Evolutionary conservation across 768 basidiomycete genomes (phyloP).

Genomic region (Kwoniella mangroviensis): DNA sequence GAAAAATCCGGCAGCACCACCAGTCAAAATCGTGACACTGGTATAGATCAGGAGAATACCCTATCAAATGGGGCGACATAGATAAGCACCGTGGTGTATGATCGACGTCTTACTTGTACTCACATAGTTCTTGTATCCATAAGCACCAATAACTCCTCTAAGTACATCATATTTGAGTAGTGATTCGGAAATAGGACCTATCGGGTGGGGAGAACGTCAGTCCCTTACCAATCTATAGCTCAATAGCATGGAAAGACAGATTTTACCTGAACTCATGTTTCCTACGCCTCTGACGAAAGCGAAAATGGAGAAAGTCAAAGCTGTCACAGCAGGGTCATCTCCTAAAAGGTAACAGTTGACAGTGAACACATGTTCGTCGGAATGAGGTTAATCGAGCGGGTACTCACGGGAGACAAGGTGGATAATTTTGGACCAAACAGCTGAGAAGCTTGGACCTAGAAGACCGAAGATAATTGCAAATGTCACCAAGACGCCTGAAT

Average conservation of each 20-base stretch:
- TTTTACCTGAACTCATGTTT: slow-evolving; percentile 49
- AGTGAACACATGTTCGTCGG: too few species aligned
- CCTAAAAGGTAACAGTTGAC: slow-evolving; percentile 7
- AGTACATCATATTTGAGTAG: slow-evolving; percentile 41
- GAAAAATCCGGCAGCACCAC: slow-evolving; percentile 25
- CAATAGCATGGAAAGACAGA: neutral
- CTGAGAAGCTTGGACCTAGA: slow-evolving; percentile 45
- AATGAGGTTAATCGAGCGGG: too few species aligned
- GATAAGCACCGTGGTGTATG: too few species aligned
- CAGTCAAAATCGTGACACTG: slow-evolving; percentile 38
- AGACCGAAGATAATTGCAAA: slow-evolving; percentile 49
- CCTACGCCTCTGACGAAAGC: slow-evolving; percentile 49
- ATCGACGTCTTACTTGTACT: slow-evolving; percentile 14
- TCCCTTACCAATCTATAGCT: neutral
- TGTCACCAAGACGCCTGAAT: slow-evolving; percentile 29
- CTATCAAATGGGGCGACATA: neutral
- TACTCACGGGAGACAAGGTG: slow-evolving; percentile 45
- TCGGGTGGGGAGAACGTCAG: neutral
- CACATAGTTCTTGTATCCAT: slow-evolving; percentile 52
- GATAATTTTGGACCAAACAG: slow-evolving; percentile 50
- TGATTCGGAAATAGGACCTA: slow-evolving; percentile 49
- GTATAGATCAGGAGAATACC: slow-evolving; percentile 41
- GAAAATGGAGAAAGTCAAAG: slow-evolving; percentile 48
- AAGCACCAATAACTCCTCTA: slow-evolving; percentile 40
- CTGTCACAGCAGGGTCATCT: slow-evolving; percentile 40